These are phyloP conservation scores for Jaapia argillacea DNA, from an alignment of 768 basidiomycete genomes.

Conservation along the genomic window DNA sequence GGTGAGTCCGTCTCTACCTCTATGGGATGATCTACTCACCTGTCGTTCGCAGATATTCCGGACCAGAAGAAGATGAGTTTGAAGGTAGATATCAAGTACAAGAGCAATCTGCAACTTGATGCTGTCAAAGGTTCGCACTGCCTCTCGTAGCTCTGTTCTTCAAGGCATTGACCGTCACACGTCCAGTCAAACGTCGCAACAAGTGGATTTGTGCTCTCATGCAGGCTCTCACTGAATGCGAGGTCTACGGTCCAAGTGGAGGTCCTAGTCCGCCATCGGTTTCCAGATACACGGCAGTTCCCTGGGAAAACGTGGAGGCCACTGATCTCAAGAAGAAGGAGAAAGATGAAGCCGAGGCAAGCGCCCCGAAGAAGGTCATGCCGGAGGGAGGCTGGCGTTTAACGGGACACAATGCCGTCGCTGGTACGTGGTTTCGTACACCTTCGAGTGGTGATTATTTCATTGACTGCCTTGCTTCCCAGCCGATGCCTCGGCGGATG, in stretches of 20 bases:
- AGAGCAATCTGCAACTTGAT: constrained; percentile 77
- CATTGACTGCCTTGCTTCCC: neutral
- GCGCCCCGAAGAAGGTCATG: neutral
- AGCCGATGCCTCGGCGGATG: neutral
- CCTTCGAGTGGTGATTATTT: neutral
- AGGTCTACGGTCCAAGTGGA: constrained; percentile 60
- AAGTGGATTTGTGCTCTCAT: constrained; percentile 92
- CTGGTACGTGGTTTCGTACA: neutral
- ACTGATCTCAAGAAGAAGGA: constrained; percentile 19
- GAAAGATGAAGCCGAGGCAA: neutral
- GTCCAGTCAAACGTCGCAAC: constrained; percentile 65
- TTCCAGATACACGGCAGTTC: constrained; percentile 57
- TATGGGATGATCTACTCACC: neutral
- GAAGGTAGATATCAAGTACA: constrained; percentile 80
- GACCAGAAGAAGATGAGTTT: constrained; percentile 72
- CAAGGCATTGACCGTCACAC: neutral
- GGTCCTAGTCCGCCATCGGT: constrained; percentile 46
- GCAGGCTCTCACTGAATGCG: constrained; percentile 50
- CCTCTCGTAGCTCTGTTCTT: neutral
- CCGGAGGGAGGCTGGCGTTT: neutral
- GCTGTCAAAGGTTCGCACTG: constrained; percentile 47
- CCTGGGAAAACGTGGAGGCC: constrained; percentile 52
- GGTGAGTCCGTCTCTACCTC: constrained; percentile 26
- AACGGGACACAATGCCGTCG: neutral
- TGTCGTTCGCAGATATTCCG: constrained; percentile 49